A percentile compares a stretch with the other conserved stretches of the same genome.
These are phyloP conservation scores for Puccinia horiana DNA, from an alignment of 1,284 basidiomycete genomes.

Conservation along the genomic window DNA sequence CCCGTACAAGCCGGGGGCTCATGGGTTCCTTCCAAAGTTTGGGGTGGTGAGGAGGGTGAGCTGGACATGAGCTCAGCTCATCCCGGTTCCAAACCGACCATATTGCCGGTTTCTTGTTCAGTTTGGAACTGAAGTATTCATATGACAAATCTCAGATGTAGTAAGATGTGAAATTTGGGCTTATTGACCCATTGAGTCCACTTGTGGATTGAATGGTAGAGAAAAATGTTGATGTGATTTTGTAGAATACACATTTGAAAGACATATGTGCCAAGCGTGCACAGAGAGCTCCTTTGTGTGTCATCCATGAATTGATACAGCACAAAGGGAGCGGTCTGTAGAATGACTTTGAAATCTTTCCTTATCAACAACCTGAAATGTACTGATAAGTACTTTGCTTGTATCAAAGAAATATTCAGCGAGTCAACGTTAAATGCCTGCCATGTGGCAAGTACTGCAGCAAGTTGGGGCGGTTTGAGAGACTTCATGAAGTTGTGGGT, in stretches of 20 bases:
- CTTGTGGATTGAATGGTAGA: constrained; percentile 55
- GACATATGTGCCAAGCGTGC: constrained; percentile 58
- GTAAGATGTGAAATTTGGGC: constrained; percentile 58
- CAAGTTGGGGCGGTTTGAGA: background rate
- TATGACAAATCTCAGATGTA: constrained; percentile 53
- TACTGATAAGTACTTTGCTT: background rate
- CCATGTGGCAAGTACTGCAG: background rate
- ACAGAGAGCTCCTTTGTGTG: constrained; percentile 54
- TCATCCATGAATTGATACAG: constrained; percentile 56
- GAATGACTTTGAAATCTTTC: constrained; percentile 59
- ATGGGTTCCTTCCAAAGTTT: too few species aligned
- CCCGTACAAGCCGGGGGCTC: too few species aligned
- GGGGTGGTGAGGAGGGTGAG: too few species aligned
- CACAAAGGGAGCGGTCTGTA: constrained; percentile 60
- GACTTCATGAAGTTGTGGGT: constrained; percentile 39
- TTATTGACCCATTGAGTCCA: constrained; percentile 60
- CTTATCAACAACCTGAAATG: constrained; percentile 57
- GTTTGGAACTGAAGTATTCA: too few species aligned
- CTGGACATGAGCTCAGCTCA: too few species aligned
- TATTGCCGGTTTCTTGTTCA: too few species aligned
- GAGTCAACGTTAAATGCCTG: background rate
- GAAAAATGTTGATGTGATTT: constrained; percentile 57
- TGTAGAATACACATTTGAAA: constrained; percentile 59
- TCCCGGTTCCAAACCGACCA: too few species aligned
- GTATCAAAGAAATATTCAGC: background rate